phyloP scores from a whole-genome alignment of 164 flowering plant species.

The Hamamelis virginiana region DNA sequence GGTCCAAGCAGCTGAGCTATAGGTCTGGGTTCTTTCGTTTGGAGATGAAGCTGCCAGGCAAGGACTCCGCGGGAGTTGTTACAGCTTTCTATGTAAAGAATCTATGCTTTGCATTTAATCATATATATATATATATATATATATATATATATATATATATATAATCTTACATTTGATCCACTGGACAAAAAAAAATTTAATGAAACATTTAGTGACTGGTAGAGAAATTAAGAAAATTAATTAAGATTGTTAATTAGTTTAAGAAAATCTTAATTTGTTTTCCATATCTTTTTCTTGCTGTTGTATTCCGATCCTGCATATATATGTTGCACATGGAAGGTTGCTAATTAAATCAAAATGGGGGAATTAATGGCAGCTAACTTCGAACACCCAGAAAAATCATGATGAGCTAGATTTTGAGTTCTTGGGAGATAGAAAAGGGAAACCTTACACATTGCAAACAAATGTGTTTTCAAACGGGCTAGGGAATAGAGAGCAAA shows the following conservation, averaged over 20 bases:
- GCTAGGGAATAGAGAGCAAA: conserved; percentile 58
- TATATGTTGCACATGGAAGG: too few relatives aligned
- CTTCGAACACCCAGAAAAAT: conserved; percentile 18
- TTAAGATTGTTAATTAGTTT: too few relatives aligned
- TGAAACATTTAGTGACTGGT: too few relatives aligned
- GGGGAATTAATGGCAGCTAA: conserved; percentile 36
- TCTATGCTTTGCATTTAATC: background rate
- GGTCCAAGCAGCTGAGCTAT: conserved; percentile 42
- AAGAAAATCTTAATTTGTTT: too few relatives aligned
- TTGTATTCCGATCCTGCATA: background rate
- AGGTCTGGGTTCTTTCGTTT: conserved; percentile 54
- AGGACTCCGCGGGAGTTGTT: conserved; percentile 55
- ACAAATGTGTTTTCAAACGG: conserved; percentile 68
- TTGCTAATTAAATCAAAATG: background rate
- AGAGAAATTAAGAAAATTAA: too few relatives aligned
- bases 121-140: too few relatives aligned
- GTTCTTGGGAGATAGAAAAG: conserved; percentile 68
- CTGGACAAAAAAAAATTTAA: too few relatives aligned
- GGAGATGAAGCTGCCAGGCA: conserved; percentile 50
- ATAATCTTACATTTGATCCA: too few relatives aligned
- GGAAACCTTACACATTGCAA: conserved; percentile 50
- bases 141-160: too few relatives aligned
- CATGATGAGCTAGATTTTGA: conserved; percentile 85
- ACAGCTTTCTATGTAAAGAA: conserved; percentile 58
- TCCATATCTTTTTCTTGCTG: background rate